Evolutionary conservation across 2,329 filamentous ascomycete species (phyloP), one percentile per base, ranked within the genome.

Genomic region (Monosporascus sp.): DNA sequence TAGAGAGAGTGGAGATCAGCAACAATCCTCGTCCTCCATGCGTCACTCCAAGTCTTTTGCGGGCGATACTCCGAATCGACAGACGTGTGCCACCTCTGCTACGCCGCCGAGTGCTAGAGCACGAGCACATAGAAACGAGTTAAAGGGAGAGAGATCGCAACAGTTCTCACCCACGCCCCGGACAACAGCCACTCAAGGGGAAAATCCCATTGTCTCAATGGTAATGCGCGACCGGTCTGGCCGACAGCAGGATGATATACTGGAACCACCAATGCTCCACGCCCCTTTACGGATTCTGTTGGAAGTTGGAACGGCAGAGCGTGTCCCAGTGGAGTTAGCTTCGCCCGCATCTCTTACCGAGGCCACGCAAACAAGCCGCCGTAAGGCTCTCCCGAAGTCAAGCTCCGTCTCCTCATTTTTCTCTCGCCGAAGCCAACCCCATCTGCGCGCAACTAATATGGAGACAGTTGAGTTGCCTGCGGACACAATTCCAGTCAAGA

Each of bases 191-290:
- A 37, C 52, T 15, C 17, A 40, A 8, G 31, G 7, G 28, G 49
- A 50, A 31, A 44, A 15, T 3, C 41, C 56, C 8, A 49, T 24
- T 37, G 15, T 20, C n/a, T 54, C 54, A 9, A 38, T 60, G 20
- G 49, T 54, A 40, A 56, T 37, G 22, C 57, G 50, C 40, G 55
- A 41, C 24, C 54, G 22, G 15, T 51, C 54, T 40, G 54, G 50
- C n/a, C 57, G 50, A 48, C 51, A 48, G 22, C 52, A 47, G 5
- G 28, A 48, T 8, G 31, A 26, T 38, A 28, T 38, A 28, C 9
- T 17, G 31, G 51, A 22, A 14, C 14, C 24, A 15, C 7, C 14
- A 18, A 46, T 14, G 5, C 14, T 7, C 15, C 43, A 2, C 14
- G 7, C 22, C 7, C 20, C 43, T 28, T 24, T 14, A 5, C n/a